Conservation (phyloP, 1,139 yeast species). For the Yamadazyma taylorii region DNA sequence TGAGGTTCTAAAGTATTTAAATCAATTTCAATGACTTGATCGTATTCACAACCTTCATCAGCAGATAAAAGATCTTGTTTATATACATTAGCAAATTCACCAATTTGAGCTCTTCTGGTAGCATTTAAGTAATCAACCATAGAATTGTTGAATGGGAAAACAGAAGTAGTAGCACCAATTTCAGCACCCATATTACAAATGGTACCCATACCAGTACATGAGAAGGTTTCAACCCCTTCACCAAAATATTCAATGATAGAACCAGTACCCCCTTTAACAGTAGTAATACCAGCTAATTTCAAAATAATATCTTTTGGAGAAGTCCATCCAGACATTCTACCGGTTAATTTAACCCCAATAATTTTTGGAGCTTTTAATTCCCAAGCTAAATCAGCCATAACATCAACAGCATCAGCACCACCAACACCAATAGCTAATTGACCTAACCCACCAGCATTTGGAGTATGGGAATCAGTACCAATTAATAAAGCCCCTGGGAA, state of each 20-base stretch:
- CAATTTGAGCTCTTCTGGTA: conserved; percentile 81
- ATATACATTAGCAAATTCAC: conserved; percentile 76
- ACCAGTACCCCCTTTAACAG: conserved; percentile 99
- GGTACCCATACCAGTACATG: conserved; percentile 99
- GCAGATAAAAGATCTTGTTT: conserved; percentile 80
- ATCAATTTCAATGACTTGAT: conserved; percentile 92
- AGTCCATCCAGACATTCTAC: conserved; percentile 96
- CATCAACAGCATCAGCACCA: conserved; percentile 99
- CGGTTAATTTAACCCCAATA: conserved; percentile 95
- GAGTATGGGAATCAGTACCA: conserved; percentile 99
- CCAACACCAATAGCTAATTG: conserved; percentile 99
- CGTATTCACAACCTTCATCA: conserved; percentile 94
- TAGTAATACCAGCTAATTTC: conserved; percentile 93
- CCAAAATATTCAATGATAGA: conserved; percentile 97
- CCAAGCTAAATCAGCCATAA: conserved; percentile 94
- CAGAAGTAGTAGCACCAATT: conserved; percentile 98
- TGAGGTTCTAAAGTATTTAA: conserved; percentile 95
- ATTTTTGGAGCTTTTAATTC: conserved; percentile 98
- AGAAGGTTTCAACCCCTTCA: conserved; percentile 92
- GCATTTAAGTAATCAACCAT: conserved; percentile 89
- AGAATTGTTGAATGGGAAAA: conserved; percentile 93
- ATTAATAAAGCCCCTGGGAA: conserved; percentile 97
- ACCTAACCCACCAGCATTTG: conserved; percentile 99
- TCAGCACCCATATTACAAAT: conserved; percentile 99
- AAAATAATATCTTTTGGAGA: conserved; percentile 97